Evolutionary conservation across 805 yeast genomes (phyloP), one percentile per base, ranked within the genome.

Genomic region (Ogataea chonburiensis): DNA sequence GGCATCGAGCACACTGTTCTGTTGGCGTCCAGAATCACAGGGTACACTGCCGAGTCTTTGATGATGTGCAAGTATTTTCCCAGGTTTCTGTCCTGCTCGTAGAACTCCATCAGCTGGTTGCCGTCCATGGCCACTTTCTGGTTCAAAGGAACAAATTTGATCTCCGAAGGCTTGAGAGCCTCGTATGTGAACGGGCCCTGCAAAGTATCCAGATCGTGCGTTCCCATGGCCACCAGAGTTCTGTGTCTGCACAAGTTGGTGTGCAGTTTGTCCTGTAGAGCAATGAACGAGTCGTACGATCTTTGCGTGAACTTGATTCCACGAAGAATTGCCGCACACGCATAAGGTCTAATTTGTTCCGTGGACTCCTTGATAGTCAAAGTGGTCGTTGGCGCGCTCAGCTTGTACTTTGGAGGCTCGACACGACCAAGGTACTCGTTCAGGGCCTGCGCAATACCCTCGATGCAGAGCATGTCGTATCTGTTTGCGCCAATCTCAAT

Each of bases 401-500:
- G 68, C 34, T 66, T 76, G 71, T 75, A 91, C 19, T 66, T 62
- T 34, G 98, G 96, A 27, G 83, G 69, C 31, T 65, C 58, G 5
- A 62, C 52, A 42, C 75, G 77, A 23, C 94, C 95, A 53, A 91
- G 71, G 58, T 86, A 93, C 60, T 89, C 94, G 56, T 88, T 88
- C 58, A 93, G 70, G 1, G 98, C 91, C 58, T 87, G 94, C 1
- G 97, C 88, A 63, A 93, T 88, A 58, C 99, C 99, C 67, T 93
- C 99, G 52, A 88, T 84, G 71, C 98, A 94, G 49, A 93, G 78
- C 89, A 93, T 79, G 63, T 93, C 99, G 59, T 93, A 94, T 72
- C 99, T 84, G 68, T 93, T 93, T 45, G 99, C 99, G 40, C 96
- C 97, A 47, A 94, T 81, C 64, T 93, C 99, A 56, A 93, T 87